Conservation (phyloP, 75 land plant species). For the Picea glauca region DNA sequence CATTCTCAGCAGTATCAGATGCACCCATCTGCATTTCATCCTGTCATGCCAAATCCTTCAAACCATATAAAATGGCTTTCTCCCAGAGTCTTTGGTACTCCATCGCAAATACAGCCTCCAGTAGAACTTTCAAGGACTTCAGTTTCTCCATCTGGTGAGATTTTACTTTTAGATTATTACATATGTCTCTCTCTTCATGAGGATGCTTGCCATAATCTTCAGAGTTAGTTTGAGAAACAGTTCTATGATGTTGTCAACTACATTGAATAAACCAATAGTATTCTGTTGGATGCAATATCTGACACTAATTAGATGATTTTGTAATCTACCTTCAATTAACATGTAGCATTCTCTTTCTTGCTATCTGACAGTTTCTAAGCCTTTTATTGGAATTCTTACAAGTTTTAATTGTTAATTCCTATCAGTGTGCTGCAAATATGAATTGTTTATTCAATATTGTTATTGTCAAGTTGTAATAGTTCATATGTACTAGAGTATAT, state of each 20-base stretch:
- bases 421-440: background rate
- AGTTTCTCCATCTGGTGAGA: slow-evolving; percentile 5
- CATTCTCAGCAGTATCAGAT: background rate
- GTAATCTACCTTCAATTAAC: background rate
- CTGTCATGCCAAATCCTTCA: slow-evolving; percentile 5
- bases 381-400: background rate
- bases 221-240: background rate
- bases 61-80: background rate
- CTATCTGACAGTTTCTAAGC: background rate
- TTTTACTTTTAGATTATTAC: background rate
- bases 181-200: background rate
- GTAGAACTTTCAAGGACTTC: background rate
- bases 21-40: slow-evolving; percentile 6
- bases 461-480: too few species aligned
- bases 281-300: too few species aligned
- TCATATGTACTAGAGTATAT: too few species aligned
- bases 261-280: background rate
- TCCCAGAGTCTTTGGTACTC: background rate
- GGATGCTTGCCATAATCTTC: background rate
- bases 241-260: background rate
- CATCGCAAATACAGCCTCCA: background rate
- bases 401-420: background rate
- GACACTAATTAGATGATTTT: background rate
- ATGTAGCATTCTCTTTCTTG: background rate
- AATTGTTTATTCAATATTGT: background rate